Evolutionary conservation across 768 basidiomycete species (phyloP).

Genomic region (Lactarius pseudohatsudake): DNA sequence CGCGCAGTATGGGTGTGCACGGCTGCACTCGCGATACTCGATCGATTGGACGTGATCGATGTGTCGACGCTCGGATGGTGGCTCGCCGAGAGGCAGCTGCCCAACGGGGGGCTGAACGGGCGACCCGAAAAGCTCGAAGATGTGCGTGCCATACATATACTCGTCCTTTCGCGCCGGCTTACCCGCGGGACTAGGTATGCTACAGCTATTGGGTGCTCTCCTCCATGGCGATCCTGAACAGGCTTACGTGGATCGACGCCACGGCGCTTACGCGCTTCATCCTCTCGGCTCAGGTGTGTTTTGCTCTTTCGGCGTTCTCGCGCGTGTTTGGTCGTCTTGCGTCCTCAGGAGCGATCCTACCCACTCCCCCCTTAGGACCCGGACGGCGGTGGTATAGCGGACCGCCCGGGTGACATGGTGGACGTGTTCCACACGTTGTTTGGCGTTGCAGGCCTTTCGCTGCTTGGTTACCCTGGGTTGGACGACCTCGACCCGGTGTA

Average conservation of each 20-base stretch:
- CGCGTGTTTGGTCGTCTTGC: not conserved
- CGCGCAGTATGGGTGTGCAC: constrained; percentile 88
- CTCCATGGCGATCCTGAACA: constrained; percentile 78
- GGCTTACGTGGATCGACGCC: constrained; percentile 83
- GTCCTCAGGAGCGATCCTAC: not conserved
- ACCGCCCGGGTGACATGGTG: constrained; percentile 88
- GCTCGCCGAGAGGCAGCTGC: constrained; percentile 90
- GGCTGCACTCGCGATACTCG: constrained; percentile 84
- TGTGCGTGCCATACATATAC: constrained; percentile 48
- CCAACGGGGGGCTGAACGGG: constrained; percentile 92
- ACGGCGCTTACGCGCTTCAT: constrained; percentile 80
- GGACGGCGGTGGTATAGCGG: constrained; percentile 91
- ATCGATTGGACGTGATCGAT: constrained; percentile 78
- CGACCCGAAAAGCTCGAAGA: constrained; percentile 98
- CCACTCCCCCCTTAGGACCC: constrained; percentile 57
- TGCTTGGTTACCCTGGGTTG: constrained; percentile 84
- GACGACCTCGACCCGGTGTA: constrained; percentile 91
- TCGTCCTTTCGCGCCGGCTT: not conserved
- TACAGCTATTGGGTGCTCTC: constrained; percentile 98
- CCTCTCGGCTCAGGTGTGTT: constrained; percentile 74
- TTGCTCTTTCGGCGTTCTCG: not conserved
- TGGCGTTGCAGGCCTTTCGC: constrained; percentile 81
- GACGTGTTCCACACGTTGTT: constrained; percentile 98
- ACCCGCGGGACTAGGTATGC: constrained; percentile 66
- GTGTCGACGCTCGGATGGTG: constrained; percentile 84